phyloP scores from a whole-genome alignment of 768 basidiomycete genomes.

The Tulasnella sp. region DNA sequence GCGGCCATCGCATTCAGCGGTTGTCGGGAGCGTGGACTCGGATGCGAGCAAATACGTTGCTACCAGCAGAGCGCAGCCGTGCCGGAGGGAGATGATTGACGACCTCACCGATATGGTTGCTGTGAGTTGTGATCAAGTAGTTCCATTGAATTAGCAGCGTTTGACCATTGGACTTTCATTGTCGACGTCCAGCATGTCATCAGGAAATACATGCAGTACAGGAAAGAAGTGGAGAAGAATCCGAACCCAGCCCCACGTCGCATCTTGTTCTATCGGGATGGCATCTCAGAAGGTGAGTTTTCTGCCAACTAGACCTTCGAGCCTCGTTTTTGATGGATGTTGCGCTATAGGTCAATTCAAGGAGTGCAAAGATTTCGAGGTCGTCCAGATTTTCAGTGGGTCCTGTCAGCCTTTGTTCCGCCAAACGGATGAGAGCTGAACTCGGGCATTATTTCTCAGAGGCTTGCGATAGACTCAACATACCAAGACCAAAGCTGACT shows the following conservation, averaged over 20 bases:
- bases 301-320: background rate
- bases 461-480: conserved; percentile 57
- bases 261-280: conserved; percentile 28
- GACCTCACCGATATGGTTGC: conserved; percentile 15
- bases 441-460: conserved; percentile 54
- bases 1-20: conserved; percentile 67
- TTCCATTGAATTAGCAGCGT: background rate
- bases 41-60: conserved; percentile 66
- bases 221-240: conserved; percentile 26
- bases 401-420: background rate
- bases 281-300: conserved; percentile 26
- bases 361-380: conserved; percentile 35
- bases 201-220: conserved; percentile 26
- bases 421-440: background rate
- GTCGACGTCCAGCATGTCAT: conserved; percentile 12
- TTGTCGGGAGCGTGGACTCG: conserved; percentile 79
- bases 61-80: conserved; percentile 60
- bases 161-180: background rate
- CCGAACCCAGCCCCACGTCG: background rate
- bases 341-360: conserved; percentile 33
- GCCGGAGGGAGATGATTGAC: conserved; percentile 67
- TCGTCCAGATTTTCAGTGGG: conserved; percentile 56
- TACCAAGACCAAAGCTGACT: conserved; percentile 58
- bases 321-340: background rate
- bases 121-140: background rate